Percentiles rank a stretch among this genome's conserved stretches.
Evolutionary conservation across 768 basidiomycete species (phyloP).

Genomic region (Pleurotus eryngii): DNA sequence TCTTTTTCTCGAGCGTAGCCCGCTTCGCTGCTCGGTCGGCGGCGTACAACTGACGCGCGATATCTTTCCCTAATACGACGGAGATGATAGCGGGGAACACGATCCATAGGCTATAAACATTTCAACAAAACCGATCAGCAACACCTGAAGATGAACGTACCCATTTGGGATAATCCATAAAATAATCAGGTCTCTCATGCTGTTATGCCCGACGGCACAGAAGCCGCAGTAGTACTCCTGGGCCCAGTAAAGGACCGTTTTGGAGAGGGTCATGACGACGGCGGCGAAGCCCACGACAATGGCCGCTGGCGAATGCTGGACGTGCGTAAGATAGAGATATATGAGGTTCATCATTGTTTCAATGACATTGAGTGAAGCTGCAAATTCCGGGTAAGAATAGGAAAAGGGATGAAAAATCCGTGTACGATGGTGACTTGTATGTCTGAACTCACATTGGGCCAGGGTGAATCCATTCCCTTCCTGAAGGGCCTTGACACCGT

Average conservation of each 20-base stretch:
- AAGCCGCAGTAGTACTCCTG: conserved; percentile 78
- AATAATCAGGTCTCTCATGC: conserved; percentile 41
- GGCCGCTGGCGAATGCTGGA: conserved; percentile 57
- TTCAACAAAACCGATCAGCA: not conserved
- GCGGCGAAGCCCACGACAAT: conserved; percentile 72
- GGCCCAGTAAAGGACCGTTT: conserved; percentile 79
- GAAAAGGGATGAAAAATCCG: not conserved
- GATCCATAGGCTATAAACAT: conserved; percentile 63
- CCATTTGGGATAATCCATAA: conserved; percentile 81
- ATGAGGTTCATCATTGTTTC: conserved; percentile 72
- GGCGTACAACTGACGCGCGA: conserved; percentile 40
- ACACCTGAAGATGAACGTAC: conserved; percentile 34
- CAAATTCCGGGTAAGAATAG: not conserved
- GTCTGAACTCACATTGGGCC: conserved; percentile 67
- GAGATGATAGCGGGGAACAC: conserved; percentile 64
- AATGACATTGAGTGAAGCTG: conserved; percentile 76
- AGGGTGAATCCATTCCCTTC: conserved; percentile 76
- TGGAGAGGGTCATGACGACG: conserved; percentile 76
- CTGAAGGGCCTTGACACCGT: conserved; percentile 66
- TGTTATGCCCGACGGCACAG: conserved; percentile 77
- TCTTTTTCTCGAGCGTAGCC: conserved; percentile 9
- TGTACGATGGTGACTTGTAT: not conserved
- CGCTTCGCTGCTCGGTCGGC: conserved; percentile 20
- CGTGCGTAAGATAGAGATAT: conserved; percentile 76
- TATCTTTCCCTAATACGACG: conserved; percentile 58